Evolutionary conservation across 2,329 filamentous ascomycete species (phyloP).

Genomic region (Colletotrichum abscissum): DNA sequence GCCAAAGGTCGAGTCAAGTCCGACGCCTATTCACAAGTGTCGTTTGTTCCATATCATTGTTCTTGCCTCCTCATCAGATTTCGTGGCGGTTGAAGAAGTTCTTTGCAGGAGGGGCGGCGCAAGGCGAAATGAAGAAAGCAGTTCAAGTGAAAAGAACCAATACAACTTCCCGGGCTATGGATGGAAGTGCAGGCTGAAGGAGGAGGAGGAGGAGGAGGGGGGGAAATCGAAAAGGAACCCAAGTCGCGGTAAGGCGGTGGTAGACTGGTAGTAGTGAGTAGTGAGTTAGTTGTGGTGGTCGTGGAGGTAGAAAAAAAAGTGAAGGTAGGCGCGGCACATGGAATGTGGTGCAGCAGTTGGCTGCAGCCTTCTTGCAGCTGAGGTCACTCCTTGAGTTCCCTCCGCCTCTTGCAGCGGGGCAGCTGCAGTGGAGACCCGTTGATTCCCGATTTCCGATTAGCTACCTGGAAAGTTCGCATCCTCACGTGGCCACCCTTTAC

Average conservation of each 20-base stretch:
- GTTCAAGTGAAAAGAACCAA: not conserved
- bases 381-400: slow-evolving; percentile 31
- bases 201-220: not conserved
- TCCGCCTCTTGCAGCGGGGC: slow-evolving; percentile 32
- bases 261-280: not conserved
- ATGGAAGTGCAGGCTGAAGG: slow-evolving; percentile 16
- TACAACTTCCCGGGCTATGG: not conserved
- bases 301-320: slow-evolving; percentile 1
- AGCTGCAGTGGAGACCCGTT: slow-evolving; percentile 30
- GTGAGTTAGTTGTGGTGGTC: not conserved
- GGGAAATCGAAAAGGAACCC: not conserved
- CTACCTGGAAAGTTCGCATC: slow-evolving; percentile 35
- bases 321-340: slow-evolving; percentile 35
- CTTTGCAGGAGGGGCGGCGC: not conserved
- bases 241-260: not conserved
- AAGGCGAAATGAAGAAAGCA: slow-evolving; percentile 1
- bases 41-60: slow-evolving; percentile 17
- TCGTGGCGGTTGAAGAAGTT: slow-evolving; percentile 1
- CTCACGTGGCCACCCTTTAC: slow-evolving; percentile 35
- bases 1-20: slow-evolving; percentile 27
- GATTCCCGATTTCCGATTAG: slow-evolving; percentile 36
- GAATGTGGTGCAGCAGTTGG: slow-evolving; percentile 30
- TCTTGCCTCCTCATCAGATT: not conserved
- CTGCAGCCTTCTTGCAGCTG: slow-evolving; percentile 37
- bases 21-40: slow-evolving; percentile 21